Conservation (phyloP, 306 rosid genomes). For the Acacia acuminata region DNA sequence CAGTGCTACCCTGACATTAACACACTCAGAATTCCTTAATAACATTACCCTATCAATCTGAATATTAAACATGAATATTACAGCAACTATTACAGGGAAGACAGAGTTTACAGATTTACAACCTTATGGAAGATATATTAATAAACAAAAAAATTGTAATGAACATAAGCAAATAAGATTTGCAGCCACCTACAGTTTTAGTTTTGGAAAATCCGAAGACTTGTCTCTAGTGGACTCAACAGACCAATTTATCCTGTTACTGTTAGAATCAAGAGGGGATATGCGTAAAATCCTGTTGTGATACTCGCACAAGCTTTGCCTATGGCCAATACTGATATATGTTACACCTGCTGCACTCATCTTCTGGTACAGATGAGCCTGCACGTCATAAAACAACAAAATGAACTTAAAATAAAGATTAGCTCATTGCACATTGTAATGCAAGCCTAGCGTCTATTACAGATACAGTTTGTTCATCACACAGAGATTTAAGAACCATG, state of each 20-base stretch:
- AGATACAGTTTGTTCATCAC: neutral
- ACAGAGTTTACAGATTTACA: neutral
- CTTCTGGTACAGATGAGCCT: constrained; percentile 73
- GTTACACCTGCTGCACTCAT: constrained; percentile 81
- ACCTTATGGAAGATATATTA: neutral
- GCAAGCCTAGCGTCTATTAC: neutral
- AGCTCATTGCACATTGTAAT: neutral
- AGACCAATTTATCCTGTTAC: constrained; percentile 58
- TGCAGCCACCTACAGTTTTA: constrained; percentile 26
- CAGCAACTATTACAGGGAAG: neutral
- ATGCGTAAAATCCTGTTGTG: constrained; percentile 63
- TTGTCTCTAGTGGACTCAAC: constrained; percentile 47
- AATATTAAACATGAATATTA: neutral
- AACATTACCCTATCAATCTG: neutral
- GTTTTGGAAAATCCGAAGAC: constrained; percentile 34
- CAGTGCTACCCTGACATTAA: neutral
- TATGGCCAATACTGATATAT: constrained; percentile 83
- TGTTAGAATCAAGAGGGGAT: constrained; percentile 46
- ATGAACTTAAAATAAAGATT: constrained; percentile 6
- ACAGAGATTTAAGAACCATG: neutral
- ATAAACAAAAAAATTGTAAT: neutral
- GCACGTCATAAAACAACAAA: constrained; percentile 39
- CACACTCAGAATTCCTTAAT: neutral
- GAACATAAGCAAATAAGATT: constrained; percentile 5
- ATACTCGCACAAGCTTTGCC: constrained; percentile 58